Evolutionary conservation across 768 basidiomycete species (phyloP).

Genomic region (Hirschioporus abietinus): DNA sequence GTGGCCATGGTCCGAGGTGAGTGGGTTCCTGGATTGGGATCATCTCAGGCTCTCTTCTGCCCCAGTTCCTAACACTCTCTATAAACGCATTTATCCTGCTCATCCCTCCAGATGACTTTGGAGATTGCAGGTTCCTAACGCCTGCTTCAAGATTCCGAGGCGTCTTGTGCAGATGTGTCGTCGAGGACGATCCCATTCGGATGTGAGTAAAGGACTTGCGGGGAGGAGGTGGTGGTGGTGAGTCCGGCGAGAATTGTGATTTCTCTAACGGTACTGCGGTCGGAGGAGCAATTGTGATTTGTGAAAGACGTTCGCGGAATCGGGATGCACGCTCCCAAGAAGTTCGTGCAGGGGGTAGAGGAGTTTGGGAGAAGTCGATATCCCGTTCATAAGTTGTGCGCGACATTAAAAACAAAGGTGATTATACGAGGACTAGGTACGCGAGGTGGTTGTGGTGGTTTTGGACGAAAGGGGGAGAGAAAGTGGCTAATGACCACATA

Average conservation of each 20-base stretch:
- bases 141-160: constrained; percentile 2
- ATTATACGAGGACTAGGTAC: not conserved
- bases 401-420: not conserved
- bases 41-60: constrained; percentile 20
- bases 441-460: constrained; percentile 1
- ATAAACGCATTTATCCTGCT: constrained; percentile 32
- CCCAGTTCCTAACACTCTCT: constrained; percentile 29
- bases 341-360: not conserved
- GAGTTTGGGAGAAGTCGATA: not conserved
- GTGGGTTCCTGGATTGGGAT: constrained; percentile 20
- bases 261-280: constrained; percentile 21
- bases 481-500: not conserved
- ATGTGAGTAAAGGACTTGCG: not conserved
- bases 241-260: constrained; percentile 43
- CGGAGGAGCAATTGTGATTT: constrained; percentile 12
- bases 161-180: not conserved
- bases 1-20: constrained; percentile 29
- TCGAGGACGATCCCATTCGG: constrained; percentile 1
- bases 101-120: constrained; percentile 17
- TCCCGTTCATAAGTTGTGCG: not conserved
- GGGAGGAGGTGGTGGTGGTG: constrained; percentile 27
- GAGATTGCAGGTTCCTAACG: not conserved
- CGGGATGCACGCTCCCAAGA: constrained; percentile 15
- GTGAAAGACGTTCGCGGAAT: constrained; percentile 27
- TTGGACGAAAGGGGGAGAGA: not conserved